These are phyloP conservation scores for Ramularia endophylla DNA, from an alignment of 2,329 filamentous ascomycete species.

Conservation along the genomic window DNA sequence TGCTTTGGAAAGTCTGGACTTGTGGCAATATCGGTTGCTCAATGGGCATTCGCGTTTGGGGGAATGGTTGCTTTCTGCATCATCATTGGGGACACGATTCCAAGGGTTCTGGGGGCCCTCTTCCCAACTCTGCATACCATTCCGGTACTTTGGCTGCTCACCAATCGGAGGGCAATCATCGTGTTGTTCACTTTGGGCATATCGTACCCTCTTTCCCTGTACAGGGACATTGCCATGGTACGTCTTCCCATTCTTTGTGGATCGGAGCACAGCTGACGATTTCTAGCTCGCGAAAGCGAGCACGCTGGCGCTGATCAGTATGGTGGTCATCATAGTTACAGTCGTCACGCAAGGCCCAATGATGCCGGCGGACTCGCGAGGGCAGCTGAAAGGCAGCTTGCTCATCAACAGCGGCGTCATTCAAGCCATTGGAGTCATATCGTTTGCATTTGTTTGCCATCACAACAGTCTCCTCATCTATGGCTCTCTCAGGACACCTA, in stretches of 20 bases:
- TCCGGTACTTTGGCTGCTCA: conserved; percentile 75
- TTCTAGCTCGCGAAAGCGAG: conserved; percentile 86
- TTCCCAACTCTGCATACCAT: conserved; percentile 69
- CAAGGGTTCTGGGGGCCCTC: conserved; percentile 75
- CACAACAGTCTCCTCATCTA: conserved; percentile 98
- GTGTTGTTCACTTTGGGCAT: conserved; percentile 79
- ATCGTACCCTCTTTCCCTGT: conserved; percentile 86
- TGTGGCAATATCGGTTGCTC: conserved; percentile 82
- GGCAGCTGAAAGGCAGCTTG: conserved; percentile 62
- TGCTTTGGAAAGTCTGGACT: conserved; percentile 87
- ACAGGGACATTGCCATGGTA: conserved; percentile 95
- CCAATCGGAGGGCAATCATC: conserved; percentile 77
- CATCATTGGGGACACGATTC: conserved; percentile 94
- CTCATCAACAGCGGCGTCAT: conserved; percentile 86
- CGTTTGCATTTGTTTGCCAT: conserved; percentile 79
- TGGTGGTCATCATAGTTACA: conserved; percentile 82
- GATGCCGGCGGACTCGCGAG: conserved; percentile 65
- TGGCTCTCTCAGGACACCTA: conserved; percentile 87
- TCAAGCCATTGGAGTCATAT: conserved; percentile 95
- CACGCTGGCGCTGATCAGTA: conserved; percentile 85
- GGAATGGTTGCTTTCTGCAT: conserved; percentile 98
- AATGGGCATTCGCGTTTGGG: conserved; percentile 98
- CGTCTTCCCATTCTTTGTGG: conserved; percentile 7
- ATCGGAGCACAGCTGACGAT: conserved; percentile 4
- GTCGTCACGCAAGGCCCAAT: conserved; percentile 77